These are phyloP conservation scores for Penicillium canariense DNA, from an alignment of 495 filamentous ascomycete species.

Conservation along the genomic window DNA sequence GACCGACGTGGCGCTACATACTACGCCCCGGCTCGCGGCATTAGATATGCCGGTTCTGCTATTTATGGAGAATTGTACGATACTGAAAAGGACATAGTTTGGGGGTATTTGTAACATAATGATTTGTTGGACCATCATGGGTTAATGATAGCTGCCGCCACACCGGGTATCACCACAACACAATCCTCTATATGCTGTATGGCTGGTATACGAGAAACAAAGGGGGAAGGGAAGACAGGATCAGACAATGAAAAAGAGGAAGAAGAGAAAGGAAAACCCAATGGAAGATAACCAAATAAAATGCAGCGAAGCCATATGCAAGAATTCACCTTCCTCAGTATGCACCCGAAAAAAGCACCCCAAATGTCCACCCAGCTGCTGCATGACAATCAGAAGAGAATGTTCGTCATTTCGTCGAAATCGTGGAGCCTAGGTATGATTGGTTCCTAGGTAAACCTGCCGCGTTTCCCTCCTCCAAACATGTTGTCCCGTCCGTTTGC, in stretches of 20 bases:
- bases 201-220: conserved; percentile 17
- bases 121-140: conserved; percentile 29
- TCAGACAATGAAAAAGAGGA: conserved; percentile 8
- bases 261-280: conserved; percentile 10
- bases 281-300: background rate
- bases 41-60: background rate
- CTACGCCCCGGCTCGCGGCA: background rate
- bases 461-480: conserved; percentile 68
- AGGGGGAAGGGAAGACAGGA: conserved; percentile 10
- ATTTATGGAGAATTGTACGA: conserved; percentile 2
- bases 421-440: conserved; percentile 28
- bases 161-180: conserved; percentile 42
- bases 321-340: conserved; percentile 36
- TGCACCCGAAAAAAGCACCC: conserved; percentile 38
- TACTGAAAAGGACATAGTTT: background rate
- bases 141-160: conserved; percentile 33
- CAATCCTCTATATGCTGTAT: conserved; percentile 44
- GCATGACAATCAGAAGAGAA: conserved; percentile 39
- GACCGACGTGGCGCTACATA: background rate
- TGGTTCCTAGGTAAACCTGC: conserved; percentile 55
- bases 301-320: conserved; percentile 32
- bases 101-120: conserved; percentile 22
- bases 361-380: conserved; percentile 31
- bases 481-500: conserved; percentile 65
- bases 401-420: conserved; percentile 40